Base-by-base conservation (phyloP, 2,329 filamentous ascomycete species). In the Ophiostoma sp. region DNA sequence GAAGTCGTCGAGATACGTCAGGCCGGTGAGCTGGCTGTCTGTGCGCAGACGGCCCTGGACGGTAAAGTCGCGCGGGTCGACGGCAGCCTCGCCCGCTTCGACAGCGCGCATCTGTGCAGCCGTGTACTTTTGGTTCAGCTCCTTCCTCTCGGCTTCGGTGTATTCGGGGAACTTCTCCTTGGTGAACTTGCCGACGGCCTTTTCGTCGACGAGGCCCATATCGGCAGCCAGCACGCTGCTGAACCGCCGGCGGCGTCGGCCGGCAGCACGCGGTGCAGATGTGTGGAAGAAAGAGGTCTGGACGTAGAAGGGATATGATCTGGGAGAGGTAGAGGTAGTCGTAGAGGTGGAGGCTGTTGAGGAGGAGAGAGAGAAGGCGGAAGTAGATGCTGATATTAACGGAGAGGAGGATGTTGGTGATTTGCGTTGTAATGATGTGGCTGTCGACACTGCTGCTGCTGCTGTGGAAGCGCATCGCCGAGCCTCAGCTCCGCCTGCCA, bases 81-180 rank as follows among this genome's bases (percentile, higher is more conserved):
- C 89, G 74, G 90, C 87, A 72, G 85, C 82, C 80, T 97, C 94
- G 75, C 90, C 93, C 67, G 91, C 90, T 80, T 91, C 85, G 77
- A 98, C 88, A 71, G 93, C 92, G 70, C 87, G 88, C 75, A 96
- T 84, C 81, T 98, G 94, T 78, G 90, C 87, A 20, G 89, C 85
- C 0, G 92, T 91, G 83, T 97, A 98, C 75, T 86, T 86, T 76
- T 87, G 81, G 71, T 80, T 80, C 71, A 97, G 83, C 27, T 80
- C 76, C 72, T 84, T 83, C 76, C 87, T 86, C 77, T 95, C 89
- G 73, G 88, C 84, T 57, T 84, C 80, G 17, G 87, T 88, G 81
- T 93, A 95, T 17, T 86, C 82, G 73, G 87, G 84, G 76, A 88
- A 89, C 62, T 80, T 77, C 60, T 85, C 76, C 72, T 81, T 76